Evolutionary conservation across 345 rosid genomes (phyloP).

Genomic region (Cardamine occulta): DNA sequence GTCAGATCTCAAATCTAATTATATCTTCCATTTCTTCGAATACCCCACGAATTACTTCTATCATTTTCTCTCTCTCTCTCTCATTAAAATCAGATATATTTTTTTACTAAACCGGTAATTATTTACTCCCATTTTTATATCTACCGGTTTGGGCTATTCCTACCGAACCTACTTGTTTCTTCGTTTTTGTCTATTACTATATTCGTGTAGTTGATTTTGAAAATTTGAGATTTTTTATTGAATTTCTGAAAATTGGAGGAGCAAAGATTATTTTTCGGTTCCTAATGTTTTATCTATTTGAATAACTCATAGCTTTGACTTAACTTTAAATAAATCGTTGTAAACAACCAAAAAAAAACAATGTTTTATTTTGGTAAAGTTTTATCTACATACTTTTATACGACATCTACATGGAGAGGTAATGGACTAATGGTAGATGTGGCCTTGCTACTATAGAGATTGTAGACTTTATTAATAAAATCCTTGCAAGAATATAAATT

Average conservation of each 20-base stretch:
- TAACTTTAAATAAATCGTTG: not conserved
- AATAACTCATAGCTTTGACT: not conserved
- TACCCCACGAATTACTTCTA: conserved; percentile 17
- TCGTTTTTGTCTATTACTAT: not conserved
- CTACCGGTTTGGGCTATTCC: not conserved
- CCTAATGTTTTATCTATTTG: not conserved
- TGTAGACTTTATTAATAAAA: not conserved
- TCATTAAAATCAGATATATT: conserved; percentile 11
- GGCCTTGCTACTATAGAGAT: not conserved
- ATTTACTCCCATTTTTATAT: not conserved
- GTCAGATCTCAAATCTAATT: conserved; percentile 44
- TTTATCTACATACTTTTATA: not conserved
- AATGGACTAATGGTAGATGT: not conserved
- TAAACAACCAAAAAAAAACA: too few relatives aligned
- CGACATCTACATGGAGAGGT: not conserved
- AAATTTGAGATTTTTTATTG: too few relatives aligned
- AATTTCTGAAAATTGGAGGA: not conserved
- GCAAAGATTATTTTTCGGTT: not conserved
- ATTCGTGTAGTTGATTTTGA: not conserved
- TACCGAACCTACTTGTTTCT: conserved; percentile 11
- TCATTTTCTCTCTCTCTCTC: conserved; percentile 3
- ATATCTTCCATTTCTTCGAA: conserved; percentile 26
- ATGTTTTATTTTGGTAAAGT: not conserved
- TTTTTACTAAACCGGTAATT: conserved; percentile 21
- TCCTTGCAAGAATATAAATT: not conserved